phyloP scores from a whole-genome alignment of 139 green algal genomes.

The Chlamydomonas applanata region DNA sequence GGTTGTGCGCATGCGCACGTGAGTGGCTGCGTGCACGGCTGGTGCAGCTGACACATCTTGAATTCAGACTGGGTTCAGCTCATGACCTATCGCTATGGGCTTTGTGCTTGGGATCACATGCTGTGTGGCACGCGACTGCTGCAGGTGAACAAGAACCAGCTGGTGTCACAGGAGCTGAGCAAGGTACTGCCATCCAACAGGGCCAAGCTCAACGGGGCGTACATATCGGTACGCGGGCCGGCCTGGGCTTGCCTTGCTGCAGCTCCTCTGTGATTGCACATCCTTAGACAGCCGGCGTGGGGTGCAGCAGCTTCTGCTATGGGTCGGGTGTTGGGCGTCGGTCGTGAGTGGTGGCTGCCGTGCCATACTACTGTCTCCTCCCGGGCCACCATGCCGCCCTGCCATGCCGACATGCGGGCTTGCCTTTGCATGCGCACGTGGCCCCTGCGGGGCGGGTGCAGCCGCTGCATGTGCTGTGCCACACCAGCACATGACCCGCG shows the following conservation, averaged over 20 bases:
- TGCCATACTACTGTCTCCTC: no score
- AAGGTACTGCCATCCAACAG: conserved; percentile 73
- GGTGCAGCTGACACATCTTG: no score
- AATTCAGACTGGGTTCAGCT: not conserved
- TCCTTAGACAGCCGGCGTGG: not conserved
- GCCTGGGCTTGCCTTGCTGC: not conserved
- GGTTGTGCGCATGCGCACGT: no score
- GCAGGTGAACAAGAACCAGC: conserved; percentile 73
- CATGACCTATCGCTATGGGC: not conserved
- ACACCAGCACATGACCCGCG: no score
- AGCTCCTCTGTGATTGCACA: not conserved
- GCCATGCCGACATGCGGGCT: no score
- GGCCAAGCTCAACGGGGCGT: conserved; percentile 47
- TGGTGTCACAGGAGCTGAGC: conserved; percentile 71
- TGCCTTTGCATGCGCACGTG: no score
- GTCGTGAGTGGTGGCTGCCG: no score
- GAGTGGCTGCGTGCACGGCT: no score
- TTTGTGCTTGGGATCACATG: not conserved
- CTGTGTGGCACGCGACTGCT: not conserved
- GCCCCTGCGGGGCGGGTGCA: no score
- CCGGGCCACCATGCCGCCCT: no score
- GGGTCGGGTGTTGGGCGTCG: no score
- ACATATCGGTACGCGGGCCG: conserved; percentile 35
- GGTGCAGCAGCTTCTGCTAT: not conserved
- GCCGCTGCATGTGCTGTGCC: no score